Percentiles rank a stretch among this genome's conserved stretches.
phyloP scores from a whole-genome alignment of 805 yeast species.

The Starmera amethionina region DNA sequence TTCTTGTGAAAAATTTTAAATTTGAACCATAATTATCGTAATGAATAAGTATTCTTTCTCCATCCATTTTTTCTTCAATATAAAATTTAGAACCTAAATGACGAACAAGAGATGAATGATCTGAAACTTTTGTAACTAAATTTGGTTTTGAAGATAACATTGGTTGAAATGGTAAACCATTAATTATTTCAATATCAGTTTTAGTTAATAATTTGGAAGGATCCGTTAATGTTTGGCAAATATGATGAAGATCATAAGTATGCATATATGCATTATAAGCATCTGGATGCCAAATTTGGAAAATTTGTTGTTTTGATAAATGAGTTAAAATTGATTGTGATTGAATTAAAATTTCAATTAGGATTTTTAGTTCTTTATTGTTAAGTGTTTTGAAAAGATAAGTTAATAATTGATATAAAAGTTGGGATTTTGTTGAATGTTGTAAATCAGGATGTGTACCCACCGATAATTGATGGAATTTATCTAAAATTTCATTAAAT shows the following conservation, averaged over 20 bases:
- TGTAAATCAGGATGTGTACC: no score
- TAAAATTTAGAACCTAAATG: conserved; percentile 40
- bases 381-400: conserved; percentile 45
- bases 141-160: conserved; percentile 57
- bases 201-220: conserved; percentile 33
- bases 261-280: conserved; percentile 31
- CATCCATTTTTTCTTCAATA: conserved; percentile 90
- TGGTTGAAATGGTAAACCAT: conserved; percentile 51
- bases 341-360: conserved; percentile 45
- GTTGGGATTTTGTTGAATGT: no score
- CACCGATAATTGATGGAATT: conserved; percentile 13
- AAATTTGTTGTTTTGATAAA: no score
- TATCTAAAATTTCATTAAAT: conserved; percentile 38
- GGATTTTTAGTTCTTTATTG: conserved; percentile 55
- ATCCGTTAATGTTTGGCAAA: conserved; percentile 35
- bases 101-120: conserved; percentile 41
- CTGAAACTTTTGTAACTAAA: conserved; percentile 8
- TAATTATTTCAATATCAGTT: conserved; percentile 24
- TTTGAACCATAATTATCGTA: conserved; percentile 32
- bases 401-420: conserved; percentile 18
- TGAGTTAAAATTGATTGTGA: no score
- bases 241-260: no score
- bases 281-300: conserved; percentile 64
- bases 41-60: conserved; percentile 81
- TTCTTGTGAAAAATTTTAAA: conserved; percentile 39